These are phyloP conservation scores for Chalciporus piperatus DNA, from an alignment of 768 basidiomycete species.

Conservation along the genomic window DNA sequence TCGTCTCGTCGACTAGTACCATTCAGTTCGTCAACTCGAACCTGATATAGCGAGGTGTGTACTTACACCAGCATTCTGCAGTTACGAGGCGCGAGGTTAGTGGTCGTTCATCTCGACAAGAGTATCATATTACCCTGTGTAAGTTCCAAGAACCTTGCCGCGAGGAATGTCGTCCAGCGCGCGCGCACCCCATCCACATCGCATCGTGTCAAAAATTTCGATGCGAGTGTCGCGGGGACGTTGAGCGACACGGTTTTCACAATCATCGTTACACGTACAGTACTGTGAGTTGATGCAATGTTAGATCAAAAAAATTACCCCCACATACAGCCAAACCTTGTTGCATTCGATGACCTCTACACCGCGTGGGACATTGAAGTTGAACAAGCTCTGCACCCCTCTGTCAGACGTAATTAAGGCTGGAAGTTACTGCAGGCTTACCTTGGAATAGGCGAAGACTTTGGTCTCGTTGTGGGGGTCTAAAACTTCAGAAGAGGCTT, in stretches of 20 bases:
- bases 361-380: constrained; percentile 40
- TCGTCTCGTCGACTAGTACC: constrained; percentile 41
- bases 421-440: constrained; percentile 13
- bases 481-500: constrained; percentile 40
- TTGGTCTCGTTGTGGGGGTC: constrained; percentile 25
- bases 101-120: not conserved
- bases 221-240: constrained; percentile 52
- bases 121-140: constrained; percentile 53
- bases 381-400: constrained; percentile 45
- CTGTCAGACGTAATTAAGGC: not conserved
- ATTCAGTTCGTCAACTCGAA: not conserved
- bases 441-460: constrained; percentile 43
- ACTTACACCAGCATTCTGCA: constrained; percentile 47
- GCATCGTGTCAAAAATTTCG: constrained; percentile 62
- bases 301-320: not conserved
- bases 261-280: constrained; percentile 45
- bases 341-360: constrained; percentile 67
- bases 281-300: constrained; percentile 26
- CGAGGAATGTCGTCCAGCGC: constrained; percentile 36
- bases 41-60: not conserved
- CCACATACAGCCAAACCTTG: constrained; percentile 35
- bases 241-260: constrained; percentile 63
- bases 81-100: constrained; percentile 6
- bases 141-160: constrained; percentile 66
- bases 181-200: constrained; percentile 68